Percentiles rank a stretch among this genome's conserved stretches.
These are phyloP conservation scores for Penicillium subrubescens DNA, from an alignment of 495 filamentous ascomycete species.

Conservation along the genomic window DNA sequence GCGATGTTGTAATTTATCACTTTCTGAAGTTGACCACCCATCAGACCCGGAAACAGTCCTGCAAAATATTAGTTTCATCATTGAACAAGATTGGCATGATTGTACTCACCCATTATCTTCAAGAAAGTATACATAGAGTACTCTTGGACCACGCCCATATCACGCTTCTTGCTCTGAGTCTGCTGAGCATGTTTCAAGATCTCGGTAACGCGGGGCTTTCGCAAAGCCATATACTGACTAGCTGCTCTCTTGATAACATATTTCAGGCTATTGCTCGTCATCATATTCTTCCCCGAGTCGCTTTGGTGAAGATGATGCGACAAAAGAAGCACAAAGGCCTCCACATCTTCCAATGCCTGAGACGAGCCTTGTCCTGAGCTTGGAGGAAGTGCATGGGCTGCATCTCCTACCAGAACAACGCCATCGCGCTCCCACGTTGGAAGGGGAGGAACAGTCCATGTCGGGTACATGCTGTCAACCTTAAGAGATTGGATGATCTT, in stretches of 20 bases:
- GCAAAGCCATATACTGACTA: constrained; percentile 31
- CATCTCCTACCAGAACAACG: constrained; percentile 45
- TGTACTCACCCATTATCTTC: constrained; percentile 34
- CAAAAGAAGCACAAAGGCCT: constrained; percentile 41
- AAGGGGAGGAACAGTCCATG: constrained; percentile 52
- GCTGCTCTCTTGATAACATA: constrained; percentile 27
- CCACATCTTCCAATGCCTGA: constrained; percentile 51
- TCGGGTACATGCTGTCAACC: constrained; percentile 55
- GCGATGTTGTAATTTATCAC: constrained; percentile 19
- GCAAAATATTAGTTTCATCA: constrained; percentile 1
- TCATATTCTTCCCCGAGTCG: constrained; percentile 1
- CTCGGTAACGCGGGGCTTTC: constrained; percentile 32
- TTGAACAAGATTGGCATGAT: neutral
- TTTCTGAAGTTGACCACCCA: constrained; percentile 8
- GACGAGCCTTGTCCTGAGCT: constrained; percentile 50
- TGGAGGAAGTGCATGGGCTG: constrained; percentile 52
- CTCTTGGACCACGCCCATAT: constrained; percentile 35
- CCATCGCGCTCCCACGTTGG: constrained; percentile 49
- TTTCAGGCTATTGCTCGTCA: constrained; percentile 11
- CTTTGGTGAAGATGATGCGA: constrained; percentile 25
- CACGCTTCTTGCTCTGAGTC: constrained; percentile 34
- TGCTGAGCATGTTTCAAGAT: constrained; percentile 34
- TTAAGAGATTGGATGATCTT: constrained; percentile 41
- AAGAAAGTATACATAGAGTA: constrained; percentile 38
- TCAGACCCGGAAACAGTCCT: constrained; percentile 16